Base-by-base conservation (phyloP, 306 rosid genomes). In the Begonia masoniana region DNA sequence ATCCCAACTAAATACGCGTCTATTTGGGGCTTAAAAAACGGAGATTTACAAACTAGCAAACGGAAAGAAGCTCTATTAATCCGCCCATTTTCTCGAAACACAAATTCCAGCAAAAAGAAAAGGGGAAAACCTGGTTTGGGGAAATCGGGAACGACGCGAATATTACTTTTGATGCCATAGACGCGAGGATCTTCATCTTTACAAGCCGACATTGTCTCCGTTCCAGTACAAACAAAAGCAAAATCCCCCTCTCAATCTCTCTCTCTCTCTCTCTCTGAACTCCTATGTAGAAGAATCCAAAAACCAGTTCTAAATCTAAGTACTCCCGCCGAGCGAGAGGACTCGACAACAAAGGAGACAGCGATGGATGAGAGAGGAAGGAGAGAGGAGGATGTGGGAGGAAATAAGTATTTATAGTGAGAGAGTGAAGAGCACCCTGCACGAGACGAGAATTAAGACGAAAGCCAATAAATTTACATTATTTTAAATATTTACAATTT, bases 61-160 rank as follows among this genome's bases (percentile, higher is more conserved):
- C 13, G 7, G 15, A 45, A 45, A 45, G 15, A n/a, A 45, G 1
- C 49, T 45, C n/a, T 11, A 45, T 11, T 45, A 45, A 19, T 51
- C n/a, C 17, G 17, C 54, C 47, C 67, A 16, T 45, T 53, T 58
- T 47, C 16, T 13, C 21, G 24, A 50, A 26, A 12, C 7, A 24
- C 14, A 52, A 62, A 36, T 50, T 31, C 15, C 10, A 4, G n/a
- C 13, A 31, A 31, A n/a, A 31, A 4, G 46, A 13, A 47, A 17
- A 17, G 51, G 15, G 11, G 12, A 8, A 56, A 68, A 91, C 97
- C 97, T 13, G 92, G 71, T 66, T 85, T 84, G 42, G 97, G 97
- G 56, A 91, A 91, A 74, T 91, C 61, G 47, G 97, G 97, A 68
- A 91, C 97, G 68, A 91, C 97, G 6, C 96, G 96, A 71, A 91